These are phyloP conservation scores for Colletotrichum lupini DNA, from an alignment of 2,329 filamentous ascomycete genomes.

Conservation along the genomic window DNA sequence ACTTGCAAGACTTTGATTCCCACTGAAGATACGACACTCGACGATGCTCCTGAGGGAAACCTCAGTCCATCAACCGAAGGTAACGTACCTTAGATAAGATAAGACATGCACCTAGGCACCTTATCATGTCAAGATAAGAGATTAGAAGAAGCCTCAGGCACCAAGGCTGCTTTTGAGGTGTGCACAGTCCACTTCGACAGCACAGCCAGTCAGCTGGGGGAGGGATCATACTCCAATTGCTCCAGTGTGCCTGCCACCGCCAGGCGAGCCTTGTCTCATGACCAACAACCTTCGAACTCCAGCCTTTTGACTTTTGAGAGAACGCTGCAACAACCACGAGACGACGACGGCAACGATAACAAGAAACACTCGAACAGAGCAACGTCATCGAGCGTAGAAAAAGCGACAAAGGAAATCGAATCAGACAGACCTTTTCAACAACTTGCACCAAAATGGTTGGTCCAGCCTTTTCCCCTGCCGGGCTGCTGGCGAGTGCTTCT, in stretches of 20 bases:
- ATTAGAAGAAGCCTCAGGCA: background rate
- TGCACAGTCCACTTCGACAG: conserved; percentile 28
- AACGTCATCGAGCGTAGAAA: background rate
- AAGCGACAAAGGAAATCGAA: conserved; percentile 1
- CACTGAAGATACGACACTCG: background rate
- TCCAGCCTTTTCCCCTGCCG: conserved; percentile 3
- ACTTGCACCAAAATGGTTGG: conserved; percentile 29
- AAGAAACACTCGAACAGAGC: background rate
- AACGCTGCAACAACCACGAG: conserved; percentile 5
- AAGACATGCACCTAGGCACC: background rate
- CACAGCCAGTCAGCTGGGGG: conserved; percentile 1
- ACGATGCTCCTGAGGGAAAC: background rate
- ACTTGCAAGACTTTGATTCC: background rate
- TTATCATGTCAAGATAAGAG: background rate
- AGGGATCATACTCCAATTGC: background rate
- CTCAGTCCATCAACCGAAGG: no score
- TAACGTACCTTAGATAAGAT: background rate
- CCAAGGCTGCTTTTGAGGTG: background rate
- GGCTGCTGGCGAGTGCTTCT: conserved; percentile 28
- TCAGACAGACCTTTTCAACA: conserved; percentile 2
- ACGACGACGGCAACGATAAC: background rate
- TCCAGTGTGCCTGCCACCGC: conserved; percentile 15
- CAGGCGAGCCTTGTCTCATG: conserved; percentile 24
- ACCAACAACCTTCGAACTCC: conserved; percentile 22
- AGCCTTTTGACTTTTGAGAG: conserved; percentile 1